phyloP scores from a whole-genome alignment of 108 stramenopile genomes.

The Epithemia pelagica region DNA sequence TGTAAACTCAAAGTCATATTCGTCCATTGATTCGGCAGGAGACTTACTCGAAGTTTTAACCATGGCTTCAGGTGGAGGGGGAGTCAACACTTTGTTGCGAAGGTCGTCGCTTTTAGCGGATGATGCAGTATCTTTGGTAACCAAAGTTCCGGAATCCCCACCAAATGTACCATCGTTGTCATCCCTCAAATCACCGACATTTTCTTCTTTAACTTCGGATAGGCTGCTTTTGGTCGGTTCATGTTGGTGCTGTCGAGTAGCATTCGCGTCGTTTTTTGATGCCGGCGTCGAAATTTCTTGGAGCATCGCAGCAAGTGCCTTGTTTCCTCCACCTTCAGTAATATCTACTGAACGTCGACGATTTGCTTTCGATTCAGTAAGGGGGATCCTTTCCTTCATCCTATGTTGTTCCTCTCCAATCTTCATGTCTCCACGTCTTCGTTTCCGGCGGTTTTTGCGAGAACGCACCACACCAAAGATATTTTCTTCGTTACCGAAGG shows the following conservation, averaged over 20 bases:
- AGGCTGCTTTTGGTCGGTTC: no score
- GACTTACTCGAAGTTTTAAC: no score
- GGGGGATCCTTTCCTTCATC: background rate
- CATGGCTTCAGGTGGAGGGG: background rate
- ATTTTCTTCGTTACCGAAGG: background rate
- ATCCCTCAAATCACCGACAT: no score
- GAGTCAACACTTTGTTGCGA: background rate
- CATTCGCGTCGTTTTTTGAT: no score
- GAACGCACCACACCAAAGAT: background rate
- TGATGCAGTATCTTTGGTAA: no score
- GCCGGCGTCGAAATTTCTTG: conserved; percentile 4
- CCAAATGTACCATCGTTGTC: no score
- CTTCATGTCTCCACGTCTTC: background rate
- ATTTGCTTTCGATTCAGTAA: background rate
- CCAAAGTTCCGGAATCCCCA: no score
- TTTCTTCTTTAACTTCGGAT: no score
- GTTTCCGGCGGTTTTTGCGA: background rate
- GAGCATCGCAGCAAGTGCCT: background rate
- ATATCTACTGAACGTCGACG: background rate
- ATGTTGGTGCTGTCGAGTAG: no score
- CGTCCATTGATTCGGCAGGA: no score
- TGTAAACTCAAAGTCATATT: no score
- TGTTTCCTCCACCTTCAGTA: background rate
- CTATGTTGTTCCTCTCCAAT: background rate
- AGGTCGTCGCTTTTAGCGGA: background rate